Percentiles rank a stretch among this genome's conserved stretches.
phyloP scores from a whole-genome alignment of 257 asterid species.

The Nicotiana paniculata region DNA sequence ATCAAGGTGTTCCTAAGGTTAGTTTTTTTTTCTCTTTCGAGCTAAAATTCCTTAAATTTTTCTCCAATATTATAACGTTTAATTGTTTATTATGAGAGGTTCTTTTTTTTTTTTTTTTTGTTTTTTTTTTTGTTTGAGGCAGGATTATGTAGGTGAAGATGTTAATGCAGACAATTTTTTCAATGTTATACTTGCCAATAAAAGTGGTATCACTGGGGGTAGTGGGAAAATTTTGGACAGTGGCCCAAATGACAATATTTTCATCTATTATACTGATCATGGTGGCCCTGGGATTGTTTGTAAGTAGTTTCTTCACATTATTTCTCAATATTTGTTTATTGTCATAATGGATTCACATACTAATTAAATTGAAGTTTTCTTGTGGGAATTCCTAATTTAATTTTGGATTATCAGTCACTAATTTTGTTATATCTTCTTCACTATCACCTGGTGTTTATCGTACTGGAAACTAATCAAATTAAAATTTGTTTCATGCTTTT shows the following conservation, averaged over 20 bases:
- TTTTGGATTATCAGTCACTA: no score
- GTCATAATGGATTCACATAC: neutral
- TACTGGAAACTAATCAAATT: no score
- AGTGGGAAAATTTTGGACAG: constrained; percentile 90
- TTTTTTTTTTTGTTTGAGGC: neutral
- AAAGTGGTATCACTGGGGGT: constrained; percentile 73
- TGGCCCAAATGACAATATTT: constrained; percentile 79
- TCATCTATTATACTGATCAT: constrained; percentile 81
- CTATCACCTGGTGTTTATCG: no score
- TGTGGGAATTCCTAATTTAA: no score
- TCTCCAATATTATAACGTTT: neutral
- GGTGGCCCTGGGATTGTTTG: constrained; percentile 98
- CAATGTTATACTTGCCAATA: constrained; percentile 76
- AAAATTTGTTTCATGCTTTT: neutral
- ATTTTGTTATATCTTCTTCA: no score
- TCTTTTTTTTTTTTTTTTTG: neutral
- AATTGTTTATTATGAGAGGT: neutral
- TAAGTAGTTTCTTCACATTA: constrained; percentile 18
- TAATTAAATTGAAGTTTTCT: no score
- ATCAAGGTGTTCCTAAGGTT: constrained; percentile 95
- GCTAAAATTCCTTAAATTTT: neutral
- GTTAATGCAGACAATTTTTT: constrained; percentile 63
- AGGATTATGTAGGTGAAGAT: constrained; percentile 83
- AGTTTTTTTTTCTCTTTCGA: neutral
- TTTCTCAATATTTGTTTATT: neutral